Evolutionary conservation across 2,329 filamentous ascomycete genomes (phyloP), one percentile per base, ranked within the genome.

Genomic region (Pyrenophora tritici-repentis): DNA sequence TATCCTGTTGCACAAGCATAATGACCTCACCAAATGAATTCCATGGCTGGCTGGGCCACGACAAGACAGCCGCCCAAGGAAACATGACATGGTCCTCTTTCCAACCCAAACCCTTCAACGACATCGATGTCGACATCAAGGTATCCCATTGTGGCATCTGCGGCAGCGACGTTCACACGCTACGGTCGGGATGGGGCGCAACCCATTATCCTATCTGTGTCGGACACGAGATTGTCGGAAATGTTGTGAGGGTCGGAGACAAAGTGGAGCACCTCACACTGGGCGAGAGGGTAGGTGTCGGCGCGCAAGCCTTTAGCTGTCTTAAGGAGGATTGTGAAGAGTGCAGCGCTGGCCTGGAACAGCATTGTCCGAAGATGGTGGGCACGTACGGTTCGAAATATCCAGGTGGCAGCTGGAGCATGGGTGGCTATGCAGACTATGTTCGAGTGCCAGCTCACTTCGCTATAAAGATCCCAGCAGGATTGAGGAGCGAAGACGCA

Each of bases 361-460:
- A 76, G 40, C 70, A 79, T 55, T 80, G 78, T 58, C 52, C 65
- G 4, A 71, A 67, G 20, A 80, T 81, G 68, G 72, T 83, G 16
- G 78, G 81, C 46, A 89, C 86, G 0, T 89, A 87, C 61, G 82
- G 82, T 55, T 75, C 76, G 33, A 78, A 76, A 17, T 86, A 85
- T 61, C 73, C 76, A 6, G 67, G 70, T 58, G 86, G 86, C 6
- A 81, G 76, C 57, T 85, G 82, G 68, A 82, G 83, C 1, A 87
- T 89, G 61, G 89, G 89, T 3, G 89, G 78, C 0, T 86, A 84
- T 58, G 81, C 81, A 6, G 73, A 78, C 43, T 79, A 82, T 53
- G 79, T 80, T 65, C 78, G 85, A 13, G 79, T 78, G 0, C 79
- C 80, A 1, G 76, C 74, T 13, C 81, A 83, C 59, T 91, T 90